A percentile compares a stretch with the other conserved stretches of the same genome.
phyloP scores from a whole-genome alignment of 331 rosid genomes.

The Quercus tomentella region DNA sequence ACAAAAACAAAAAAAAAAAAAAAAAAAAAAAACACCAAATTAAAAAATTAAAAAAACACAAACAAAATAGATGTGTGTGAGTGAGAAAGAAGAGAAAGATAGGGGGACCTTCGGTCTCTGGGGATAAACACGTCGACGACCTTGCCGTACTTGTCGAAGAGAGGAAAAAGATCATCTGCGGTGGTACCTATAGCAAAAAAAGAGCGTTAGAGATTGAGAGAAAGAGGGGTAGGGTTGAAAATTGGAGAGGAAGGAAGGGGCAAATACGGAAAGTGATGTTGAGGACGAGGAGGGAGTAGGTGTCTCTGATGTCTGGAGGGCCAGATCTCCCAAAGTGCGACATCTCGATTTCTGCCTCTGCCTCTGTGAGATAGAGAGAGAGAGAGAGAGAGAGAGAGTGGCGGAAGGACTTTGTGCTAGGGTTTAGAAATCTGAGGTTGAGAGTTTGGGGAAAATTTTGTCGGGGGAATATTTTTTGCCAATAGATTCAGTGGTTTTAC shows the following conservation, averaged over 20 bases:
- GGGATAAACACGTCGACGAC: conserved; percentile 78
- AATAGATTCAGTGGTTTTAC: not conserved
- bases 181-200: conserved; percentile 43
- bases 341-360: conserved; percentile 24
- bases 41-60: not conserved
- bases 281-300: conserved; percentile 78
- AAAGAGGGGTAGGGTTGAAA: not conserved
- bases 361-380: not conserved
- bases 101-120: conserved; percentile 54
- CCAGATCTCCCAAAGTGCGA: conserved; percentile 83
- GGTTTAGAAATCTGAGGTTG: not conserved
- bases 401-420: not conserved
- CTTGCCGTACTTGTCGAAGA: conserved; percentile 72
- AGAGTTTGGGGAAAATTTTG: not conserved
- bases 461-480: not conserved
- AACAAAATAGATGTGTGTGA: not conserved
- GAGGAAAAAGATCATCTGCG: conserved; percentile 72
- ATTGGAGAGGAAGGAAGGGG: not conserved
- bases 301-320: conserved; percentile 78
- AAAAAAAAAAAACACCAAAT: not conserved
- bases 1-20: not conserved
- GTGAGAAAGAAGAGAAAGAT: not conserved
- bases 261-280: conserved; percentile 66
- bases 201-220: not conserved
- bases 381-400: not conserved